A percentile compares a stretch with the other conserved stretches of the same genome.
phyloP scores from a whole-genome alignment of 2,329 filamentous ascomycete species.

The Chrysoporthe puriensis region DNA sequence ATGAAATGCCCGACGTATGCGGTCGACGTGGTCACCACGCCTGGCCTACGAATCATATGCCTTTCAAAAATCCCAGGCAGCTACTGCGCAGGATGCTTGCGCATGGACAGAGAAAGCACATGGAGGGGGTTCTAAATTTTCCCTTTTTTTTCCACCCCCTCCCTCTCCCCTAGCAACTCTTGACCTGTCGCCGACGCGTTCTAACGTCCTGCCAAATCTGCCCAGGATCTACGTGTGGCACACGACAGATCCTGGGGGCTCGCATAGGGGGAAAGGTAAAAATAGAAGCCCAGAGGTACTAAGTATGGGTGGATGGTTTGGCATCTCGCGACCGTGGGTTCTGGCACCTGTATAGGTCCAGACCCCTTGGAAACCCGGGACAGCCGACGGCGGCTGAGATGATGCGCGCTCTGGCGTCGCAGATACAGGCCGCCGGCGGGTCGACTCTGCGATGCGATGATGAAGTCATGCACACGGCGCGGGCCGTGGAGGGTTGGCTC shows the following conservation, averaged over 20 bases:
- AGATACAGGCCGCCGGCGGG: not conserved
- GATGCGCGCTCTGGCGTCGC: not conserved
- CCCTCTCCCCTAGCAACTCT: not conserved
- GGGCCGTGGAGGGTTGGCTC: conserved; percentile 4
- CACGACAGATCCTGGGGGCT: not conserved
- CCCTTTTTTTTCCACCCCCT: not conserved
- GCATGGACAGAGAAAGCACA: not conserved
- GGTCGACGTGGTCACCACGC: not conserved
- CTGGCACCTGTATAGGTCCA: not conserved
- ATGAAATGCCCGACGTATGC: not conserved
- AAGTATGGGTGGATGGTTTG: not conserved
- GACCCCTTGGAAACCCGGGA: not conserved
- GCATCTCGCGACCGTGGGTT: not conserved
- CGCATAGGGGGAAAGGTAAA: conserved; percentile 8
- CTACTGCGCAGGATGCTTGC: not conserved
- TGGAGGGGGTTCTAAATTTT: not conserved
- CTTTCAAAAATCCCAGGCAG: not conserved
- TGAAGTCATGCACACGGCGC: conserved; percentile 1
- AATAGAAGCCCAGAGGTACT: conserved; percentile 7
- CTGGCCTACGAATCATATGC: not conserved
- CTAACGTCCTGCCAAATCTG: not conserved
- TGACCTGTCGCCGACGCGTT: not conserved
- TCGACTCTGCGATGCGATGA: not conserved
- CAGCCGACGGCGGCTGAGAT: not conserved
- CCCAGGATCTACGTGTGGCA: not conserved